Conservation (phyloP, 2,329 filamentous ascomycete genomes). For the Xylaria sp. region DNA sequence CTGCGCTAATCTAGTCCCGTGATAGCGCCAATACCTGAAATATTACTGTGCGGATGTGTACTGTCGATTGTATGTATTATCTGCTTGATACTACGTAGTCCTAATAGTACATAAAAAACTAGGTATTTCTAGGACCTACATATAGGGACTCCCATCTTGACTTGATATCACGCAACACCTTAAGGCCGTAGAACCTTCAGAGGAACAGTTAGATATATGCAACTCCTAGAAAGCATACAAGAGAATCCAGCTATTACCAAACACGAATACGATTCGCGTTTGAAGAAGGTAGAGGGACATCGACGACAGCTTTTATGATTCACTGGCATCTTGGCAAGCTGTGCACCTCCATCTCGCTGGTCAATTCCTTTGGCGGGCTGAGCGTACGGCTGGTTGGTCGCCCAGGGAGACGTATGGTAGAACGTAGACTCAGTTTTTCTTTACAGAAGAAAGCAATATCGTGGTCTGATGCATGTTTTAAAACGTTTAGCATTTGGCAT, state of each 20-base stretch:
- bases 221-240: neutral
- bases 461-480: conserved; percentile 16
- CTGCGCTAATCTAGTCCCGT: neutral
- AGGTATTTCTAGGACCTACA: neutral
- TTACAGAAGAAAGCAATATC: conserved; percentile 10
- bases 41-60: neutral
- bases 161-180: neutral
- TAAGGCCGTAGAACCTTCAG: neutral
- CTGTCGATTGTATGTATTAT: too few species aligned
- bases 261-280: neutral
- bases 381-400: neutral
- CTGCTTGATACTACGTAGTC: too few species aligned
- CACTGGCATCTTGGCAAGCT: neutral
- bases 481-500: conserved; percentile 43
- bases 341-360: neutral
- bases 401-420: neutral
- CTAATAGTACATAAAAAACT: too few species aligned
- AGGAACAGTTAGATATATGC: neutral
- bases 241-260: neutral
- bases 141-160: neutral
- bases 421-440: conserved; percentile 18
- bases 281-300: neutral
- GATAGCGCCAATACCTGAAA: neutral
- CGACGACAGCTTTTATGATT: neutral
- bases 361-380: neutral